Conservation (phyloP, 2,329 filamentous ascomycete genomes). For the Fusarium burgessii region DNA sequence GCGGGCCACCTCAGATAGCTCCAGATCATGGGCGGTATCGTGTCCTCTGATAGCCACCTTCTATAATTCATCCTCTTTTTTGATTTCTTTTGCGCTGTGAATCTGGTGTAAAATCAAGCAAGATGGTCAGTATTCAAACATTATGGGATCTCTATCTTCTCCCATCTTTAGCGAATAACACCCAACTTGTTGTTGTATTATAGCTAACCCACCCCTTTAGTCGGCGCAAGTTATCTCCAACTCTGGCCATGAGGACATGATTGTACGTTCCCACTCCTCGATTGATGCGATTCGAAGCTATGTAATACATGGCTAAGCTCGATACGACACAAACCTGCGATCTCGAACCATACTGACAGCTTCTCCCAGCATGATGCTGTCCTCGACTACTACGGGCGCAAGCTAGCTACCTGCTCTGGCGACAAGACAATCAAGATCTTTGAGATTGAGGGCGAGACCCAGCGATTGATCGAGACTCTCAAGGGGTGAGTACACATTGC, state of each 20-base stretch:
- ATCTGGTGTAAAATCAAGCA: constrained; percentile 31
- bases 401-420: constrained; percentile 95
- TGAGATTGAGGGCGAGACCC: constrained; percentile 93
- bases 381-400: constrained; percentile 97
- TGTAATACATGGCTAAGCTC: constrained; percentile 11
- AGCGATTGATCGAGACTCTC: constrained; percentile 90
- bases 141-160: neutral
- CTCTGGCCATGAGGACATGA: constrained; percentile 93
- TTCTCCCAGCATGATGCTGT: constrained; percentile 87
- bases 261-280: constrained; percentile 73
- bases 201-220: constrained; percentile 50
- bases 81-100: constrained; percentile 29
- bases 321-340: constrained; percentile 1
- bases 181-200: constrained; percentile 5
- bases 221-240: constrained; percentile 60
- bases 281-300: constrained; percentile 13
- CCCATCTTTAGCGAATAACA: neutral
- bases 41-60: constrained; percentile 46
- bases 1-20: constrained; percentile 39
- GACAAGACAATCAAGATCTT: constrained; percentile 99
- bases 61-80: constrained; percentile 26
- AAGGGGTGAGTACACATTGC: constrained; percentile 76
- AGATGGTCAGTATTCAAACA: constrained; percentile 41
- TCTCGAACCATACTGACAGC: constrained; percentile 38
- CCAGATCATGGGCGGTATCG: constrained; percentile 46